Evolutionary conservation across 805 yeast genomes (phyloP), one percentile per base, ranked within the genome.

Genomic region (Monosporozyma siamensis): DNA sequence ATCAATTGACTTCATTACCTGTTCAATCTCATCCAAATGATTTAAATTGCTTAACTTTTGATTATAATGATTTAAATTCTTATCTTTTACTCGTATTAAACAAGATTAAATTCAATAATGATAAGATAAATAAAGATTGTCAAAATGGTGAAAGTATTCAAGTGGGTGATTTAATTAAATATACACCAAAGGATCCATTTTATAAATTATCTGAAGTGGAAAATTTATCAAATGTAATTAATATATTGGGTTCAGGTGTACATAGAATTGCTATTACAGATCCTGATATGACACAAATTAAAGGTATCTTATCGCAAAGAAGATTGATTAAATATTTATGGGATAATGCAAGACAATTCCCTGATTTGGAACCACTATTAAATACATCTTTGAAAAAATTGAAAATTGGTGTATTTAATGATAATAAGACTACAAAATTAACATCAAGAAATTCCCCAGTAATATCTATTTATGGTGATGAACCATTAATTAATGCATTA

Each of bases 241-340:
- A 87, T 61, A 78, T 84, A 10, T 69, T 90, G 47, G 97, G 97
- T n/a, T 77, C 84, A 31, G 98, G 98, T 17, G 95, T 89, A 3
- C 98, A 92, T 65, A 73, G 98, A 58, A 77, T 90, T 15, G 95
- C 97, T 9, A 84, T 89, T 43, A 72, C 82, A 18, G 69, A 77
- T 56, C 62, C 66, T 14, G 71, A 68, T 38, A 63, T 68, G 39
- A 69, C 74, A 20, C 69, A 70, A 46, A 78, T 89, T 39, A 77
- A 82, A 2, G 97, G 97, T 44, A 77, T 90, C 10, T 69, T 92
- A 37, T 86, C 96, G 0, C 98, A 90, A 66, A 79, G 98, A 61
- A 76, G 97, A 54, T 68, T 87, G 52, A 75, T 90, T 43, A 77
- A 77, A 53, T 90, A 76, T 61, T 67, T 90, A 43, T 90, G 97